Base-by-base conservation (phyloP, 345 rosid genomes). In the Citrus sinensis region DNA sequence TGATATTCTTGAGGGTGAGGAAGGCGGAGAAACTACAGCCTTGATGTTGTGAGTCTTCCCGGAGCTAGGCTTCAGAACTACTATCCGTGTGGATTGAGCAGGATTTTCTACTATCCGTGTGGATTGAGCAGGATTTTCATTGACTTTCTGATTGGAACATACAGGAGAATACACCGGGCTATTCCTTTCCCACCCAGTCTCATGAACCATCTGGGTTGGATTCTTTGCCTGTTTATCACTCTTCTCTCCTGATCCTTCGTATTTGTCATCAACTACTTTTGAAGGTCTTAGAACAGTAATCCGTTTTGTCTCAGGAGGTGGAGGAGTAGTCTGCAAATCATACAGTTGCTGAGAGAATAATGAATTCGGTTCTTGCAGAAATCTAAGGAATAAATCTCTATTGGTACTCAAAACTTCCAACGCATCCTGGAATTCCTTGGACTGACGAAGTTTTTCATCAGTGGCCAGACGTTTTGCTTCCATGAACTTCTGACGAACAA, bases 231-330 rank as follows among this genome's bases (percentile, higher is more conserved):
- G 86, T 69, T 85, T 87, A 76, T 87, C 89, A 78, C 34, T 77
- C 87, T 83, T 90, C 80, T 86, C 88, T 81, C 82, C 83, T 42
- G 80, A 77, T 67, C 73, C 88, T 32, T 82, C 79, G 78, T 77
- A 73, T 63, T 85, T 92, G 25, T 87, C 92, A 70, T 90, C 94
- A 79, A 87, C 86, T 80, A 87, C 79, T 85, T 92, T 94, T 0
- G 97, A 87, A 80, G 99, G 98, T 87, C 85, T 94, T 76, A 94
- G 92, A 71, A 97, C 92, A 71, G 98, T 92, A 71, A 97, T 97
- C 70, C 90, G 92, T 80, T 90, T 94, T 24, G 91, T 90, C 87
- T 93, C 92, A 24, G 88, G 83, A 78, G 91, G 88, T 80, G 84
- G 84, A 83, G 94, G 85, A 78, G 85, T 71, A 51, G 83, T 77